phyloP scores from a whole-genome alignment of 2,329 filamentous ascomycete genomes.

The Aspergillus fischeri region DNA sequence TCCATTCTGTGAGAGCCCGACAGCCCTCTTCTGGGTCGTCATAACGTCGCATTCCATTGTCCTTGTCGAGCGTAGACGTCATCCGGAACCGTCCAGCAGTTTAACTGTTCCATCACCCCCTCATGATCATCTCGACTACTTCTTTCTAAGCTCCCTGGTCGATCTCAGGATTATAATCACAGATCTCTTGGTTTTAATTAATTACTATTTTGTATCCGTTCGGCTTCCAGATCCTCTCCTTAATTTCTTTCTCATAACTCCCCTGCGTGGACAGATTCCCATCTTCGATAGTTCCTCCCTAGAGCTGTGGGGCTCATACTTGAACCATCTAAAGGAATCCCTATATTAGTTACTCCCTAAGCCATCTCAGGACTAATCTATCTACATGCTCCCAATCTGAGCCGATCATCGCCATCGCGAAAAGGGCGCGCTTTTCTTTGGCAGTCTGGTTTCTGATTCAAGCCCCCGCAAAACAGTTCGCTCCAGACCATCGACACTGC shows the following conservation, averaged over 20 bases:
- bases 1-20: slow-evolving; percentile 7
- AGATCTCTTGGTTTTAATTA: background rate
- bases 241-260: background rate
- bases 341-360: background rate
- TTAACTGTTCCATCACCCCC: background rate
- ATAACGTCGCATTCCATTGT: slow-evolving; percentile 17
- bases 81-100: slow-evolving; percentile 23
- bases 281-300: slow-evolving; percentile 8
- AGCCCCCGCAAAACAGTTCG: slow-evolving; percentile 28
- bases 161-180: background rate
- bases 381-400: background rate
- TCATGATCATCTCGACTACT: background rate
- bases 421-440: background rate
- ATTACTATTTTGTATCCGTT: background rate
- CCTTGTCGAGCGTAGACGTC: slow-evolving; percentile 30
- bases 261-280: background rate
- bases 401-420: background rate
- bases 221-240: background rate
- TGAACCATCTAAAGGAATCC: background rate
- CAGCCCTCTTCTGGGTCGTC: slow-evolving; percentile 9
- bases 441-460: background rate
- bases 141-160: background rate
- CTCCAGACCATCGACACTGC: slow-evolving; percentile 14
- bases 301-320: background rate
- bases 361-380: background rate